Conservation (phyloP, 108 stramenopile species). For the Seminavis robusta region DNA sequence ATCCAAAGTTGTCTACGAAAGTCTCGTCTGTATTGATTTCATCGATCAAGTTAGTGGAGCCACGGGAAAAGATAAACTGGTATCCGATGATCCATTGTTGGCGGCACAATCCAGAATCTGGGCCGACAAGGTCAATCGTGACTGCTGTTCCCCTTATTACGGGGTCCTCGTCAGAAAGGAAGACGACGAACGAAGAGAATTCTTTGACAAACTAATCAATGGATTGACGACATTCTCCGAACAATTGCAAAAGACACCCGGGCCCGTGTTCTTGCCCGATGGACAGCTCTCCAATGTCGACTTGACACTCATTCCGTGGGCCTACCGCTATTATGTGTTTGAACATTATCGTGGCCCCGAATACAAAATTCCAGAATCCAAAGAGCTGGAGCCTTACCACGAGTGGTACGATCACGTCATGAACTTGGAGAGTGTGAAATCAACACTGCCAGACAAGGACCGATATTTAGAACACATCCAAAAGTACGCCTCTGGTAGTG, state of each 20-base stretch:
- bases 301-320: constrained; percentile 75
- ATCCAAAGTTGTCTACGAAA: constrained; percentile 61
- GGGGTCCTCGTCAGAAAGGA: constrained; percentile 71
- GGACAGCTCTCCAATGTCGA: constrained; percentile 62
- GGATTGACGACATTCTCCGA: constrained; percentile 61
- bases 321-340: constrained; percentile 75
- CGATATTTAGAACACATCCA: constrained; percentile 78
- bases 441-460: constrained; percentile 81
- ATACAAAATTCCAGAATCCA: constrained; percentile 44
- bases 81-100: constrained; percentile 64
- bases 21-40: constrained; percentile 68
- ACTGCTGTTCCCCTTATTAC: constrained; percentile 81
- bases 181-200: constrained; percentile 52
- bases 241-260: constrained; percentile 52
- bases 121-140: constrained; percentile 79
- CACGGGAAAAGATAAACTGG: constrained; percentile 46
- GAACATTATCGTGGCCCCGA: constrained; percentile 77
- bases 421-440: constrained; percentile 53
- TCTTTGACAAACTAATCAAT: constrained; percentile 54
- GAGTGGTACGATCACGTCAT: constrained; percentile 79
- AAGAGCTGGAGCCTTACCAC: constrained; percentile 55
- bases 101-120: constrained; percentile 67
- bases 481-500: constrained; percentile 82
- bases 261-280: constrained; percentile 51
- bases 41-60: constrained; percentile 63